Percentiles rank a stretch among this genome's conserved stretches.
phyloP scores from a whole-genome alignment of 2,329 filamentous ascomycete species.

The Pseudogymnoascus sp. region DNA sequence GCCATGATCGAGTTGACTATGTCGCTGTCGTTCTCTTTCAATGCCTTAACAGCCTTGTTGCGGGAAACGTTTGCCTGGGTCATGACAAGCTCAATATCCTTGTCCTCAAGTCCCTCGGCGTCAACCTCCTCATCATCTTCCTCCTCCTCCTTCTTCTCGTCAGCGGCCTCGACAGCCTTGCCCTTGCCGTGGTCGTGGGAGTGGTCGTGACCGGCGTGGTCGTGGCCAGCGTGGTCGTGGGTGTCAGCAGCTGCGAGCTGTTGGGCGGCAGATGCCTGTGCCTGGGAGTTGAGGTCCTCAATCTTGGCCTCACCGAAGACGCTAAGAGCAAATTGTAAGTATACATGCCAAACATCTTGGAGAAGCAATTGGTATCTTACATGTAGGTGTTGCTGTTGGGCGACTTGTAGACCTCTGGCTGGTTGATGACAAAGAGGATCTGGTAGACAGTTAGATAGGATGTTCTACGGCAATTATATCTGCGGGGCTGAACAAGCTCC shows the following conservation, averaged over 20 bases:
- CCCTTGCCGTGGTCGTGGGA: slow-evolving; percentile 61
- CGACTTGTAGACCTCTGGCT: slow-evolving; percentile 98
- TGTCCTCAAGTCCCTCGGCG: slow-evolving; percentile 87
- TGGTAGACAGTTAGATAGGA: slow-evolving; percentile 31
- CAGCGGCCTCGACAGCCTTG: slow-evolving; percentile 54
- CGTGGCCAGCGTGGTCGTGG: slow-evolving; percentile 40
- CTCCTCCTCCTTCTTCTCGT: slow-evolving; percentile 69
- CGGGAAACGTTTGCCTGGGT: slow-evolving; percentile 92
- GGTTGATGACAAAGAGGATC: slow-evolving; percentile 99
- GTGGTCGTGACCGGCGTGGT: slow-evolving; percentile 55
- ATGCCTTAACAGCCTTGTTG: slow-evolving; percentile 97
- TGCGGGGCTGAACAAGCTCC: neutral
- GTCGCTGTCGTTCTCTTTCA: slow-evolving; percentile 99
- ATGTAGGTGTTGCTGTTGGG: slow-evolving; percentile 99
- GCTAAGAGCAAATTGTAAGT: slow-evolving; percentile 38
- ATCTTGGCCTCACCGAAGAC: slow-evolving; percentile 99
- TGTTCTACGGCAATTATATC: neutral
- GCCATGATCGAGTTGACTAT: slow-evolving; percentile 99
- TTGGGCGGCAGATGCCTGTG: slow-evolving; percentile 90
- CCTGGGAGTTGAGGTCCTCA: slow-evolving; percentile 97
- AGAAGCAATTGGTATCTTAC: slow-evolving; percentile 46
- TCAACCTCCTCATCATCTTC: slow-evolving; percentile 96
- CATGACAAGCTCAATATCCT: slow-evolving; percentile 99
- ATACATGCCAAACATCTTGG: neutral
- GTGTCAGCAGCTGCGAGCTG: slow-evolving; percentile 73